Base-by-base conservation (phyloP, 768 basidiomycete genomes). In the Rhizopogon vesiculosus region DNA sequence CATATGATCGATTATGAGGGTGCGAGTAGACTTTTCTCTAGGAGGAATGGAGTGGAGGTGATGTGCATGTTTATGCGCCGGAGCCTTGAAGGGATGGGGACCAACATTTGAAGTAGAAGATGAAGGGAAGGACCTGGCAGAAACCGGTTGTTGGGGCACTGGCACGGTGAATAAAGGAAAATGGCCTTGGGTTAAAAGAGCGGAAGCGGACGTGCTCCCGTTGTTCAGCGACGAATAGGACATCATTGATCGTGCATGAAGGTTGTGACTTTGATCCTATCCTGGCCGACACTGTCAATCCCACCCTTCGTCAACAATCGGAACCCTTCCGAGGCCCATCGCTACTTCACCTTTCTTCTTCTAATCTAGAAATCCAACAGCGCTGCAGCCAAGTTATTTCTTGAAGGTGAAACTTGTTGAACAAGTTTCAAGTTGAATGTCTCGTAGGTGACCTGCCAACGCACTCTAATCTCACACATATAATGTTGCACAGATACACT, bases 1-100 rank as follows among this genome's bases (percentile, higher is more conserved):
- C 78, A 91, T 84, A 69, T 93, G 88, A 69, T 93, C 91, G 54
- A 93, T 83, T 62, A 93, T 93, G 55, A 93, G 76, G 9, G 90
- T 93, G 33, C 90, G 77, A 7, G 91, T 92, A n/a, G 87, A 89
- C 75, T 93, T 93, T 70, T 93, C 91, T 40, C 89, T 74, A 3
- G 89, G 91, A 2, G 91, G 91, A 33, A 93, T 92, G 2, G 88
- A 84, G 66, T 93, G 91, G 1, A 93, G 72, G 66, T 93, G 89
- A 67, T 93, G 91, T 0, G 91, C 91, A 76, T 92, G 89, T 61
- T 87, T 90, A 70, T 93, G 91, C 1, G 91, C 91, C 7, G 88
- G 87, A 2, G 87, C 82, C 59, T 77, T 80, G 73, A 87, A 88
- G 0, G 78, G 58, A 3, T 54, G 58, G 15, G 54, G 51, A 25